Conservation (phyloP, 1,284 basidiomycete genomes). For the Ceratobasidium sp. region DNA sequence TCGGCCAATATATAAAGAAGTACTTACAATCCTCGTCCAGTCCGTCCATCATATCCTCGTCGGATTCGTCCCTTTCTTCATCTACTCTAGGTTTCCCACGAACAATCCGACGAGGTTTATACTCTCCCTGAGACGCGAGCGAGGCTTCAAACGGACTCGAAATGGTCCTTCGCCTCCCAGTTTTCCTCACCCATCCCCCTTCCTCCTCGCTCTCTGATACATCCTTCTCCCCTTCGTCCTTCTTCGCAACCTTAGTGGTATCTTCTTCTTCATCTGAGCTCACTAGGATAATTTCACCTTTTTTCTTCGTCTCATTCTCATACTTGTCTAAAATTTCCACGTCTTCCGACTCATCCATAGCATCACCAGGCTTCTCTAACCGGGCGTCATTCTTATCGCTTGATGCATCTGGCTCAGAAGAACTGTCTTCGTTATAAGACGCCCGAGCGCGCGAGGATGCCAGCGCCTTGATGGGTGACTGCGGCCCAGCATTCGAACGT, state of each 20-base stretch:
- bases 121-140: not conserved
- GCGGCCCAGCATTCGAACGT: not conserved
- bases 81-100: not conserved
- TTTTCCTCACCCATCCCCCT: not conserved
- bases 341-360: no score
- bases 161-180: constrained; percentile 14
- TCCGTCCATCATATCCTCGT: constrained; percentile 42
- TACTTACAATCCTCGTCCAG: constrained; percentile 40
- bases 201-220: not conserved
- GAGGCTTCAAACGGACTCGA: not conserved
- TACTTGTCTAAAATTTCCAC: not conserved
- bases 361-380: not conserved
- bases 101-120: not conserved
- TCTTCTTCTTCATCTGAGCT: constrained; percentile 1
- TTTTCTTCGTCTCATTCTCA: not conserved
- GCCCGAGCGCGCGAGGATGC: not conserved
- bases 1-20: not conserved
- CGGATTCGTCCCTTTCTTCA: constrained; percentile 11
- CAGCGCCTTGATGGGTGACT: not conserved
- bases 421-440: not conserved
- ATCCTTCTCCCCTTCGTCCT: not conserved
- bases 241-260: not conserved
- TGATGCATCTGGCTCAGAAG: constrained; percentile 3
- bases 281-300: not conserved
- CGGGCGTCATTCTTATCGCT: not conserved